These are phyloP conservation scores for Cocos nucifera DNA, from an alignment of 176 grass and related monocot genomes.

Conservation along the genomic window DNA sequence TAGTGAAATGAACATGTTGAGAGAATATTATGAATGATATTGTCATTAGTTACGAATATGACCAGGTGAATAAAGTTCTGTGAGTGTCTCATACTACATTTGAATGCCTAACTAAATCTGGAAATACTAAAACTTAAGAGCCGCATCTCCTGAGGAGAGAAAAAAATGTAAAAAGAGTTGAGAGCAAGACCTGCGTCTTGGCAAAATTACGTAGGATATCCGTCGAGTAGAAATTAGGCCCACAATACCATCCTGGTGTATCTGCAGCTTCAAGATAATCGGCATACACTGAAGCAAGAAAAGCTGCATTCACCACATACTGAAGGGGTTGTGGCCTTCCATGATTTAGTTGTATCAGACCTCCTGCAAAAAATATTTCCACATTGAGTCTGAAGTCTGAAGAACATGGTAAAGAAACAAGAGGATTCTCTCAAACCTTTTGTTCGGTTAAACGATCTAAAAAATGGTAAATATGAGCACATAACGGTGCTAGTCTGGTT, in stretches of 20 bases:
- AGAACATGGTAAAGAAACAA: background rate
- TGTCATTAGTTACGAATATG: too few species aligned
- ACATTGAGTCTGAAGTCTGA: background rate
- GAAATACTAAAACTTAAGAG: too few species aligned
- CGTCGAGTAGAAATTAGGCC: conserved; percentile 2
- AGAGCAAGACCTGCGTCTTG: background rate
- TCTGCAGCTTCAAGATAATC: conserved; percentile 6
- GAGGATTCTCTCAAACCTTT: background rate
- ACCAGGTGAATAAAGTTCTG: too few species aligned
- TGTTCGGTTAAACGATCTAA: background rate
- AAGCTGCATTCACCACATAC: conserved; percentile 2
- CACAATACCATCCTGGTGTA: conserved; percentile 8
- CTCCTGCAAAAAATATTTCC: background rate
- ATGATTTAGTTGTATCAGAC: conserved; percentile 10
- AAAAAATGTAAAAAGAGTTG: too few species aligned
- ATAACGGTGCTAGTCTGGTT: conserved; percentile 4
- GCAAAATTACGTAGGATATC: background rate
- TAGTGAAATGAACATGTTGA: too few species aligned
- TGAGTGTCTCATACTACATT: too few species aligned
- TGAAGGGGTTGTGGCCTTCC: conserved; percentile 5
- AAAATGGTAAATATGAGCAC: conserved; percentile 9
- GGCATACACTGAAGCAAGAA: background rate
- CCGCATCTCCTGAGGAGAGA: too few species aligned
- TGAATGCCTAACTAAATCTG: too few species aligned
- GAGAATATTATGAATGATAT: too few species aligned